These are phyloP conservation scores for Berberis thunbergii DNA, from an alignment of 164 flowering plant species.

Conservation along the genomic window DNA sequence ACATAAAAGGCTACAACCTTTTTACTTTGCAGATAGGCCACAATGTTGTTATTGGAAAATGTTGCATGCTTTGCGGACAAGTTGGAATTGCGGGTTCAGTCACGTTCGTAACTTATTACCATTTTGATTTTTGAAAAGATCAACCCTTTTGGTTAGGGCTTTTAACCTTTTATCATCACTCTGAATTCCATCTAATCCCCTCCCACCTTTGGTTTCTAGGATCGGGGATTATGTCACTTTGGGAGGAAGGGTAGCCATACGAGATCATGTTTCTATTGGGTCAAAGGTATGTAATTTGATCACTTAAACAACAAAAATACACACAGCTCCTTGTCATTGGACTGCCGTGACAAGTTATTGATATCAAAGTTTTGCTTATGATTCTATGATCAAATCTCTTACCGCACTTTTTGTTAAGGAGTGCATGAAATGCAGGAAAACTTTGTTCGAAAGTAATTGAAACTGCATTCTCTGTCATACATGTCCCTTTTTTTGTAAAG, in stretches of 20 bases:
- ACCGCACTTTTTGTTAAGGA: too few species aligned
- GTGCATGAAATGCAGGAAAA: too few species aligned
- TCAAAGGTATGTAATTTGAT: constrained; percentile 48
- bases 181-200: neutral
- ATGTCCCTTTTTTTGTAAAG: too few species aligned
- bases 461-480: too few species aligned
- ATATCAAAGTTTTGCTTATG: too few species aligned
- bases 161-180: neutral
- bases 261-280: constrained; percentile 77
- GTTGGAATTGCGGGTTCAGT: constrained; percentile 95
- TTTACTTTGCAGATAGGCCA: constrained; percentile 71
- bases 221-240: constrained; percentile 75
- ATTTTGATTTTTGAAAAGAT: neutral
- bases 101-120: constrained; percentile 42
- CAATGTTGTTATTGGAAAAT: constrained; percentile 71
- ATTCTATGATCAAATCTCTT: too few species aligned
- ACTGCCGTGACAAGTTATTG: too few species aligned
- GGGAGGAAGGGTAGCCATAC: constrained; percentile 80
- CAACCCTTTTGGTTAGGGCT: neutral
- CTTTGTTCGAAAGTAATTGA: too few species aligned
- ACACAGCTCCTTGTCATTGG: neutral
- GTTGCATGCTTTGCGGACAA: constrained; percentile 94
- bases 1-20: neutral
- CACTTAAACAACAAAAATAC: neutral
- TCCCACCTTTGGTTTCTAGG: constrained; percentile 23